Conservation (phyloP, 1,284 basidiomycete species). For the Agroathelia rolfsii region DNA sequence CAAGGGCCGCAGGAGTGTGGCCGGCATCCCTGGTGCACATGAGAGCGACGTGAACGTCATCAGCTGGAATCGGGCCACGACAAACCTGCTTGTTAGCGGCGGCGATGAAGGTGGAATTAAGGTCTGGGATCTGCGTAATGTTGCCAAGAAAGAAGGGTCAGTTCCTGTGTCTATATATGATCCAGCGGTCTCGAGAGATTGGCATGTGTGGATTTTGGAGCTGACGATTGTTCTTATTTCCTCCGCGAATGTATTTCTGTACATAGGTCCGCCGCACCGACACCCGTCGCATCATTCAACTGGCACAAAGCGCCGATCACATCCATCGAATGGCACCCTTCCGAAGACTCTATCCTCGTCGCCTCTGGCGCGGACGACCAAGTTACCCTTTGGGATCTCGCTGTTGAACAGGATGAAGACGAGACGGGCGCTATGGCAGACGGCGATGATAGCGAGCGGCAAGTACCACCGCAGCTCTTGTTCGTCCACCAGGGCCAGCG, state of each 20-base stretch:
- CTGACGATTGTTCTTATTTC: constrained; percentile 6
- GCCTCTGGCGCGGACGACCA: constrained; percentile 94
- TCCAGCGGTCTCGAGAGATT: too few species aligned
- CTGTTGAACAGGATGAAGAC: constrained; percentile 94
- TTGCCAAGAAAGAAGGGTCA: constrained; percentile 74
- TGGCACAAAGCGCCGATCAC: constrained; percentile 96
- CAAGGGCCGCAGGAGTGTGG: constrained; percentile 78
- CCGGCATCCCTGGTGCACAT: constrained; percentile 78
- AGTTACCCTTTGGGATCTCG: constrained; percentile 94
- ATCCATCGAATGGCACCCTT: constrained; percentile 96
- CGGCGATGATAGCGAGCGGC: constrained; percentile 31
- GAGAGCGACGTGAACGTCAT: constrained; percentile 96
- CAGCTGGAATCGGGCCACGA: constrained; percentile 86
- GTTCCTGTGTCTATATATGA: too few species aligned
- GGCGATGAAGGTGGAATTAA: constrained; percentile 95
- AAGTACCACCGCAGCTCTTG: constrained; percentile 84
- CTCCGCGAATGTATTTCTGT: constrained; percentile 9
- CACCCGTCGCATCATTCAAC: constrained; percentile 82
- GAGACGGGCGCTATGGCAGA: constrained; percentile 55
- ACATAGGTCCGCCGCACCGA: constrained; percentile 39
- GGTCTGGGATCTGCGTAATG: constrained; percentile 93
- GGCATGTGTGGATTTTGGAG: too few species aligned
- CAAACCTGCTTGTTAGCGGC: constrained; percentile 86
- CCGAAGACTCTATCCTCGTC: constrained; percentile 91
- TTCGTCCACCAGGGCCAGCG: constrained; percentile 97